Conservation (phyloP, 2,329 filamentous ascomycete genomes). For the Fusarium gaditjirri region DNA sequence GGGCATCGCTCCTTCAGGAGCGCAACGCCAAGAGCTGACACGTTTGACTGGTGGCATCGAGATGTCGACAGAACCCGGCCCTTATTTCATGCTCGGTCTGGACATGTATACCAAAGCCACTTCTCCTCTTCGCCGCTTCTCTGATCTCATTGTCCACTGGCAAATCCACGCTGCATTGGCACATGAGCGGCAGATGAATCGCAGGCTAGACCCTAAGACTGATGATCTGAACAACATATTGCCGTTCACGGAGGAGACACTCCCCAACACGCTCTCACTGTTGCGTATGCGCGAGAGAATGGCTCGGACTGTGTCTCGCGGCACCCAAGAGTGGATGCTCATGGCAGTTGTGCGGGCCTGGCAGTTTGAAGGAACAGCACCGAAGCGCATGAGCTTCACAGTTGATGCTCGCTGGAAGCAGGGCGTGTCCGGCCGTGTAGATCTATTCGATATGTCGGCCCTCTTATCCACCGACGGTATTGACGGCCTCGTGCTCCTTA, state of each 20-base stretch:
- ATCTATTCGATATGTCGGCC: constrained; percentile 62
- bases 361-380: constrained; percentile 62
- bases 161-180: constrained; percentile 70
- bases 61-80: constrained; percentile 62
- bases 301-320: constrained; percentile 56
- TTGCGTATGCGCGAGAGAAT: constrained; percentile 65
- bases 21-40: constrained; percentile 46
- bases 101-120: constrained; percentile 72
- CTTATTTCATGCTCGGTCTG: constrained; percentile 67
- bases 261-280: constrained; percentile 60
- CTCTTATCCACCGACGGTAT: constrained; percentile 54
- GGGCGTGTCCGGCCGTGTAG: constrained; percentile 55
- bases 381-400: constrained; percentile 60
- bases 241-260: constrained; percentile 56
- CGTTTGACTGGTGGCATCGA: constrained; percentile 60
- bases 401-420: constrained; percentile 53
- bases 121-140: constrained; percentile 72
- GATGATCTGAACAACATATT: constrained; percentile 53
- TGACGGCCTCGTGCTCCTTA: constrained; percentile 50
- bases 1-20: constrained; percentile 49
- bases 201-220: constrained; percentile 38
- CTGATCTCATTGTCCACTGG: constrained; percentile 73
- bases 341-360: constrained; percentile 71
- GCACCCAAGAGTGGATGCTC: constrained; percentile 64
- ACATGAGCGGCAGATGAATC: constrained; percentile 52